Evolutionary conservation across 805 yeast species (phyloP).

Genomic region (Myxozyma monticola): DNA sequence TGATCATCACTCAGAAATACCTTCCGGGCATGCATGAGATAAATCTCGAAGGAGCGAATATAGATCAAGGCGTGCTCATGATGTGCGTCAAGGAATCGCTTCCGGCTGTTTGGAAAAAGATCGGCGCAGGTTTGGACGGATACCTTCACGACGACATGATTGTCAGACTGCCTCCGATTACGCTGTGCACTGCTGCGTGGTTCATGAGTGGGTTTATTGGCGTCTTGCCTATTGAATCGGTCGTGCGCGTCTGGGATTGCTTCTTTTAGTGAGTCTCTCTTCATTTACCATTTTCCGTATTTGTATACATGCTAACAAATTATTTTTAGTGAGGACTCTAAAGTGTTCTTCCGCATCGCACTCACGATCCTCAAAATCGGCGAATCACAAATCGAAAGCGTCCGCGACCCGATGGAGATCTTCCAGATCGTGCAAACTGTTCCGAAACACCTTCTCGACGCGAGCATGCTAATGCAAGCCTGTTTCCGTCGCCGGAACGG

Average conservation of each 20-base stretch:
- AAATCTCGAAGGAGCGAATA: slow-evolving; percentile 87
- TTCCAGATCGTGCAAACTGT: slow-evolving; percentile 83
- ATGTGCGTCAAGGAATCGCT: slow-evolving; percentile 78
- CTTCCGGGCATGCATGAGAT: slow-evolving; percentile 91
- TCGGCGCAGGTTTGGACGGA: slow-evolving; percentile 46
- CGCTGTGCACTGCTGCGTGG: slow-evolving; percentile 95
- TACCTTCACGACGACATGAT: slow-evolving; percentile 51
- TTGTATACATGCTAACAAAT: background rate
- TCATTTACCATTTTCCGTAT: no score
- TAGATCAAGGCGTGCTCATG: slow-evolving; percentile 93
- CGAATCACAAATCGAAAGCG: slow-evolving; percentile 58
- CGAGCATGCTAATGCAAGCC: slow-evolving; percentile 65
- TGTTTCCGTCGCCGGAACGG: slow-evolving; percentile 75
- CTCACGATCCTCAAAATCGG: slow-evolving; percentile 74
- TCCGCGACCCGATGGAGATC: slow-evolving; percentile 55
- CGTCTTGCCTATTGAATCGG: slow-evolving; percentile 82
- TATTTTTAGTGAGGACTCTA: slow-evolving; percentile 64
- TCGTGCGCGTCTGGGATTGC: slow-evolving; percentile 91
- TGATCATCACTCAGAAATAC: slow-evolving; percentile 78
- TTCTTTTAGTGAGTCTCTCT: slow-evolving; percentile 56
- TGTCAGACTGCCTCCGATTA: slow-evolving; percentile 80
- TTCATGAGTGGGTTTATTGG: slow-evolving; percentile 97
- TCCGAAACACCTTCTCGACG: slow-evolving; percentile 72
- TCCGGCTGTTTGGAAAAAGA: slow-evolving; percentile 73
- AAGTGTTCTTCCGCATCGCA: slow-evolving; percentile 78